Conservation (phyloP, 2,329 filamentous ascomycete species). For the Parascedosporium putredinis region DNA sequence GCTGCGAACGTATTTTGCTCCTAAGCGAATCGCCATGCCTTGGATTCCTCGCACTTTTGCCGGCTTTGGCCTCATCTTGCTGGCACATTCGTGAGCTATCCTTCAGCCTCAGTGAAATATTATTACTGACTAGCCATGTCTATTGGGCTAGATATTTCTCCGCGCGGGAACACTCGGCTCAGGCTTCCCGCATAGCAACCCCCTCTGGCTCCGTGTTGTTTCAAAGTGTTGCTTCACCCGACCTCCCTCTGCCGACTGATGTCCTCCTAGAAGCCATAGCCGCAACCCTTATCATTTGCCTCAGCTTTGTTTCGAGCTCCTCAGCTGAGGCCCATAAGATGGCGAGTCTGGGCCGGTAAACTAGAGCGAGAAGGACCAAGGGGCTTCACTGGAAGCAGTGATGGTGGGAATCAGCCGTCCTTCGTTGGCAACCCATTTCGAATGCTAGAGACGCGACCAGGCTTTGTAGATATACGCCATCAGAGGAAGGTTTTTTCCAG, state of each 20-base stretch:
- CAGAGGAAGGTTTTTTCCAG: constrained; percentile 68
- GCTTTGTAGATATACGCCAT: constrained; percentile 81
- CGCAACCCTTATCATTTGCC: constrained; percentile 67
- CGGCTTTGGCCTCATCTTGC: constrained; percentile 62
- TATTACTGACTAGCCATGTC: neutral
- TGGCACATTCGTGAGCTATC: constrained; percentile 71
- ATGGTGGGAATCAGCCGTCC: constrained; percentile 61
- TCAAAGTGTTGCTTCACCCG: constrained; percentile 32
- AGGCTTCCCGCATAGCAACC: constrained; percentile 38
- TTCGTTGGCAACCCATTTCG: constrained; percentile 70
- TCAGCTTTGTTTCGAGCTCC: constrained; percentile 75
- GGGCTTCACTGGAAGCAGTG: constrained; percentile 44
- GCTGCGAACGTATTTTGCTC: too few relatives aligned
- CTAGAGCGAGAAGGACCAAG: constrained; percentile 65
- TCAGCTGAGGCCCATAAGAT: constrained; percentile 73
- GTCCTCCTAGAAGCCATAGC: constrained; percentile 79
- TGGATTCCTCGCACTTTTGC: constrained; percentile 41
- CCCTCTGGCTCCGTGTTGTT: constrained; percentile 32
- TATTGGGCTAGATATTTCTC: constrained; percentile 70
- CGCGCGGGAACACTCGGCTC: constrained; percentile 77
- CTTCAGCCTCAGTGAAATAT: neutral
- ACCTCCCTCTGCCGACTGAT: constrained; percentile 61
- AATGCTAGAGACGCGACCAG: constrained; percentile 65
- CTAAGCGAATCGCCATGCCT: constrained; percentile 6
- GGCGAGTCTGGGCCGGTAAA: constrained; percentile 72